Base-by-base conservation (phyloP, 257 asterid genomes). In the Handroanthus guayacan region DNA sequence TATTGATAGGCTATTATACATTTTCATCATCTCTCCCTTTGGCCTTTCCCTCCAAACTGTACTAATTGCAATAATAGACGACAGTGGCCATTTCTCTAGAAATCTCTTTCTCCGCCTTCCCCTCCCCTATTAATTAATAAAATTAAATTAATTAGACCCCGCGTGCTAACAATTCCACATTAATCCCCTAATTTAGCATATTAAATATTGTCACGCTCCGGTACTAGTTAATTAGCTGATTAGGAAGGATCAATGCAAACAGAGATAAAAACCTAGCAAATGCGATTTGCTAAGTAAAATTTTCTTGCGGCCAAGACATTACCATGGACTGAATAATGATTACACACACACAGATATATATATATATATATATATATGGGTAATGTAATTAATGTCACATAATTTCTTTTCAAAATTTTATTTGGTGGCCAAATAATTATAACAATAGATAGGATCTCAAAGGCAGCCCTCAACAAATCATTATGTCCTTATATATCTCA, bases 31-130 rank as follows among this genome's bases (percentile, higher is more conserved):
- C 4, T 57, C 3, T 62, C 67, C 37, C 55, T 25, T 25, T 25
- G 31, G 31, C 31, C 31, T 65, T 65, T 65, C 71, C 71, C 37
- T 43, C 54, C 71, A 65, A 65, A 65, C 54, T 65, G 71, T 65
- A 37, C 65, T 58, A 25, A 25, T 58, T 5, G 16, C 39, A 20
- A 58, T 58, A 62, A 62, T 34, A 37, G 45, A 62, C 17, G 10
- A 62, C 31, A 25, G 1, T 38, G 47, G 48, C 11, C 47, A 62
- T 11, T 13, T 20, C 6, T 13, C 16, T 14, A 5, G n/a, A n/a
- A n/a, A 48, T 48, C 13, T 48, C 55, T 48, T 48, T 48, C 4
- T 48, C 55, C 12, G 12, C 55, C 55, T 5, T 48, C 55, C 31
- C 31, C 31, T 25, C 31, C 31, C 31, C 31, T 25, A 25, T 25